These are phyloP conservation scores for Medicago ruthenica DNA, from an alignment of 306 rosid species.

Conservation along the genomic window DNA sequence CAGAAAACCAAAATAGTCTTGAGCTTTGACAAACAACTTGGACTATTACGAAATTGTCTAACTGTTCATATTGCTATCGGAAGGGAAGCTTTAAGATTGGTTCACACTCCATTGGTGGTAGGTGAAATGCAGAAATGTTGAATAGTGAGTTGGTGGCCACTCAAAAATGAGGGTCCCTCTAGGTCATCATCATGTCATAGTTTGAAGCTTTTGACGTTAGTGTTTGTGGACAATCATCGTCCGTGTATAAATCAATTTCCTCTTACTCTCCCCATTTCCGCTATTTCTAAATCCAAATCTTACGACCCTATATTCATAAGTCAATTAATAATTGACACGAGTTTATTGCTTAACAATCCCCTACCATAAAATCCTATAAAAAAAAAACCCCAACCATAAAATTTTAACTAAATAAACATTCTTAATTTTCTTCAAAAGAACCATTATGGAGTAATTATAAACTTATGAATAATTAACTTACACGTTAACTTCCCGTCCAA, in stretches of 20 bases:
- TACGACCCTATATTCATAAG: no score
- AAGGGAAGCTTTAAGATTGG: constrained; percentile 5
- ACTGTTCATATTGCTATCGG: constrained; percentile 23
- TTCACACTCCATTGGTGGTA: constrained; percentile 22
- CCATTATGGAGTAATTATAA: neutral
- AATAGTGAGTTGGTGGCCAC: neutral
- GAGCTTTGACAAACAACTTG: neutral
- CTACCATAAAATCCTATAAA: neutral
- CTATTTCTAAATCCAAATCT: no score
- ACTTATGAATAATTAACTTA: neutral
- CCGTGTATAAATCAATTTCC: no score
- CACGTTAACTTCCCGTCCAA: neutral
- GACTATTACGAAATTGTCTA: neutral
- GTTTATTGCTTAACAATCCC: neutral
- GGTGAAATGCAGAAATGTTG: constrained; percentile 24
- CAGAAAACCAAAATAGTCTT: neutral
- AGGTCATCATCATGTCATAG: neutral
- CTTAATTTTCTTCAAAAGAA: no score
- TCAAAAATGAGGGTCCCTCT: constrained; percentile 2
- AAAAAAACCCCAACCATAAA: no score
- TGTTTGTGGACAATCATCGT: neutral
- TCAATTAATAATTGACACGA: neutral
- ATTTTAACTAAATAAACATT: no score
- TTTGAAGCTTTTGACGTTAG: neutral
- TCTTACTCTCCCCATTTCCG: no score